Percentiles rank a stretch among this genome's conserved stretches.
phyloP scores from a whole-genome alignment of 768 basidiomycete genomes.

The Scleroderma citrinum region DNA sequence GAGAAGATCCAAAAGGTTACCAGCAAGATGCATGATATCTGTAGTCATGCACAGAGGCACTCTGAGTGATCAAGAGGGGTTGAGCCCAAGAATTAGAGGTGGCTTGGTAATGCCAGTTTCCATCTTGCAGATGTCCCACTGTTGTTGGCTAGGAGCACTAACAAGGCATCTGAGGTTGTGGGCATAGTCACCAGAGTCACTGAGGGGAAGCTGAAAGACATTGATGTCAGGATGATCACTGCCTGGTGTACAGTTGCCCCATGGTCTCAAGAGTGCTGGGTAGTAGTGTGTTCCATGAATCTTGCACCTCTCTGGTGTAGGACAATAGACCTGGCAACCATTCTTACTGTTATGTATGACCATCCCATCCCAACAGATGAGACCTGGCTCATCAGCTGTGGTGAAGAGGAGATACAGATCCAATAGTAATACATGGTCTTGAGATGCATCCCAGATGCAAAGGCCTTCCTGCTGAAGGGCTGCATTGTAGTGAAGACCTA shows the following conservation, averaged over 20 bases:
- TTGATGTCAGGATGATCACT: slow-evolving; percentile 24
- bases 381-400: slow-evolving; percentile 31
- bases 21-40: slow-evolving; percentile 39
- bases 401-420: slow-evolving; percentile 11
- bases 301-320: slow-evolving; percentile 27
- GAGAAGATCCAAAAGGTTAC: slow-evolving; percentile 19
- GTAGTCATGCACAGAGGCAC: slow-evolving; percentile 29
- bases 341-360: slow-evolving; percentile 29
- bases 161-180: not conserved
- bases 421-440: slow-evolving; percentile 1
- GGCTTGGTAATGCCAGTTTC: slow-evolving; percentile 31
- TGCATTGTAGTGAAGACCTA: slow-evolving; percentile 5
- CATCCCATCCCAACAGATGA: slow-evolving; percentile 23
- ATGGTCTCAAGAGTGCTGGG: slow-evolving; percentile 26
- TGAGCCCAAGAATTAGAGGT: slow-evolving; percentile 31
- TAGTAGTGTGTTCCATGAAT: slow-evolving; percentile 28
- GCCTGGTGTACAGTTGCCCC: slow-evolving; percentile 16
- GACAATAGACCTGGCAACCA: slow-evolving; percentile 25
- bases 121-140: slow-evolving; percentile 23
- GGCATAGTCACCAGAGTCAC: not conserved
- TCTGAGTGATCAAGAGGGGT: slow-evolving; percentile 10
- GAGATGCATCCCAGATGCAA: slow-evolving; percentile 14
- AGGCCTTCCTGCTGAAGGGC: slow-evolving; percentile 9
- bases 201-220: not conserved
- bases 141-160: slow-evolving; percentile 16